Percentiles rank a stretch among this genome's conserved stretches.
These are phyloP conservation scores for Crataegus laevigata DNA, from an alignment of 306 rosid species.

Conservation along the genomic window DNA sequence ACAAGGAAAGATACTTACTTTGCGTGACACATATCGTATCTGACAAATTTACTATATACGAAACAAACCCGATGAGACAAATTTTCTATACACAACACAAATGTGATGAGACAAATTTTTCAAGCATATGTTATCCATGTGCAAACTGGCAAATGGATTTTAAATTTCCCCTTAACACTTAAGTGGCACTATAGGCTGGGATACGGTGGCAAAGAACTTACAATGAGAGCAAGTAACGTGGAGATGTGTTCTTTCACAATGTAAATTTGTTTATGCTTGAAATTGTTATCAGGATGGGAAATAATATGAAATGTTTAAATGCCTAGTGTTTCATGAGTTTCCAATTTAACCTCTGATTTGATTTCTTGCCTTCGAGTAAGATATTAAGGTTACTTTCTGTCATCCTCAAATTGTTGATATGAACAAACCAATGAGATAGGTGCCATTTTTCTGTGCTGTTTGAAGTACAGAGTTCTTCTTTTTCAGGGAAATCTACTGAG, in stretches of 20 bases:
- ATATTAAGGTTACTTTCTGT: neutral
- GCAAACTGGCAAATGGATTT: neutral
- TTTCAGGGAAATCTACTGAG: conserved; percentile 56
- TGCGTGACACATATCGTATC: neutral
- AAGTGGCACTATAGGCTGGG: neutral
- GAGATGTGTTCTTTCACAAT: neutral
- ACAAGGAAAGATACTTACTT: neutral
- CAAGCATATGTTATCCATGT: neutral
- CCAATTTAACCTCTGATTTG: neutral
- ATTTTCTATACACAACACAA: neutral
- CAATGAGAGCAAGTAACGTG: neutral
- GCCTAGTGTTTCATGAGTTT: neutral
- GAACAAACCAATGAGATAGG: neutral
- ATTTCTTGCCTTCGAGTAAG: neutral
- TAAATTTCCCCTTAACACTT: neutral
- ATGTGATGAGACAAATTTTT: neutral
- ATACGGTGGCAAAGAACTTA: neutral
- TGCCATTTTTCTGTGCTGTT: neutral
- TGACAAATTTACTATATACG: neutral
- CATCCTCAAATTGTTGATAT: neutral
- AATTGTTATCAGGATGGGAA: neutral
- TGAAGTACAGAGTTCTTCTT: conserved; percentile 5
- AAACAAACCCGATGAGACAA: neutral
- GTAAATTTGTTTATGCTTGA: neutral
- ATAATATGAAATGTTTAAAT: neutral